These are phyloP conservation scores for Salicornia ramosissima DNA, from an alignment of 148 eudicot genomes.

Conservation along the genomic window DNA sequence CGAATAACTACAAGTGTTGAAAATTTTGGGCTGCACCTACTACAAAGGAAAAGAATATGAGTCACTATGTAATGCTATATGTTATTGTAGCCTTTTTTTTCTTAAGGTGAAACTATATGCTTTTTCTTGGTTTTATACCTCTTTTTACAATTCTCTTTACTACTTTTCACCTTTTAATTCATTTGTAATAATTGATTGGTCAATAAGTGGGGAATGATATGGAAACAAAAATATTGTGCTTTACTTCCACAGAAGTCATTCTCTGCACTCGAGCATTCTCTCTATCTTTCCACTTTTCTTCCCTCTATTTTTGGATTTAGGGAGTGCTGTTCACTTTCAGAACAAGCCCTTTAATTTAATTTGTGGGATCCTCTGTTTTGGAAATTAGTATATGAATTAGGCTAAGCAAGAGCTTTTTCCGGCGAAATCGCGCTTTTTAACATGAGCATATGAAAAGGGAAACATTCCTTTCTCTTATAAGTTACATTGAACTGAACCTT, in stretches of 20 bases:
- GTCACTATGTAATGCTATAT: neutral
- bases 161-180: neutral
- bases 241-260: slow-evolving; percentile 25
- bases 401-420: slow-evolving; percentile 24
- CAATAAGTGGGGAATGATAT: neutral
- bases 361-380: neutral
- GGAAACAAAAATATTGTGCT: slow-evolving; percentile 17
- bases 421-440: slow-evolving; percentile 7
- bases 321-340: neutral
- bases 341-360: neutral
- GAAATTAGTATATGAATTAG: slow-evolving; percentile 13
- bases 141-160: neutral
- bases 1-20: too few species aligned
- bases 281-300: neutral
- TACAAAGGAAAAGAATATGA: neutral
- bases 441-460: slow-evolving; percentile 14
- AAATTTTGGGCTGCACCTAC: too few species aligned
- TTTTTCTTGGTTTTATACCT: slow-evolving; percentile 11
- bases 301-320: neutral
- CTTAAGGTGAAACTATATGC: neutral
- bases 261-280: slow-evolving; percentile 11
- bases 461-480: slow-evolving; percentile 22
- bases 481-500: slow-evolving; percentile 8
- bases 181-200: neutral
- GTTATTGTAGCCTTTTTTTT: neutral